phyloP scores from a whole-genome alignment of 2,329 filamentous ascomycete species.

The Leptographium galeiforme region DNA sequence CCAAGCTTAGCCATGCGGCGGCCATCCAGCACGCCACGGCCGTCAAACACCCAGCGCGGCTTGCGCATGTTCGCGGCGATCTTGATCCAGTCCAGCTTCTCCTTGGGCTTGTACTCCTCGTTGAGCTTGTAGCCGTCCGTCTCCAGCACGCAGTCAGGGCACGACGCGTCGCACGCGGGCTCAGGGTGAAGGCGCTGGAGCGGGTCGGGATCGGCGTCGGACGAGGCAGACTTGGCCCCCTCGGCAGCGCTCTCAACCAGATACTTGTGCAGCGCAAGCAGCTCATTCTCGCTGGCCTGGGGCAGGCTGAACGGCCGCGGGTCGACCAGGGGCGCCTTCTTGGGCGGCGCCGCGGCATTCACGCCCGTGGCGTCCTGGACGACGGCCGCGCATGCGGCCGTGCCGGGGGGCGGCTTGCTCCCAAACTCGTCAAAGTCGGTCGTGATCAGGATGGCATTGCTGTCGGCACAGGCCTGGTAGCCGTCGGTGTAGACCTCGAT shows the following conservation, averaged over 20 bases:
- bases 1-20: conserved; percentile 34
- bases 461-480: conserved; percentile 34
- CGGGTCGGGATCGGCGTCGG: conserved; percentile 23
- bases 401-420: conserved; percentile 13
- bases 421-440: conserved; percentile 45
- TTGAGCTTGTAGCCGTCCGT: conserved; percentile 11
- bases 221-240: background rate
- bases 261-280: conserved; percentile 34
- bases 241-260: conserved; percentile 19
- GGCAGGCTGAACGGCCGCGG: conserved; percentile 29
- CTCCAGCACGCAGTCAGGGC: conserved; percentile 33
- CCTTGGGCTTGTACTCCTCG: conserved; percentile 30
- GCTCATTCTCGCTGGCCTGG: conserved; percentile 27
- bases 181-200: conserved; percentile 30
- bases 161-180: conserved; percentile 30
- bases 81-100: conserved; percentile 36
- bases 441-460: conserved; percentile 39
- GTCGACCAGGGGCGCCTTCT: conserved; percentile 25
- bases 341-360: conserved; percentile 3
- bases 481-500: conserved; percentile 33
- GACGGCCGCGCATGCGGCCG: conserved; percentile 18
- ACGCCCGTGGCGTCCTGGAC: conserved; percentile 8
- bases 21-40: conserved; percentile 38
- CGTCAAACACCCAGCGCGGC: conserved; percentile 44
- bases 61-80: conserved; percentile 35